A percentile compares a stretch with the other conserved stretches of the same genome.
Conservation (phyloP, 78 protist genomes). For the Dictyostelium intermedium region DNA sequence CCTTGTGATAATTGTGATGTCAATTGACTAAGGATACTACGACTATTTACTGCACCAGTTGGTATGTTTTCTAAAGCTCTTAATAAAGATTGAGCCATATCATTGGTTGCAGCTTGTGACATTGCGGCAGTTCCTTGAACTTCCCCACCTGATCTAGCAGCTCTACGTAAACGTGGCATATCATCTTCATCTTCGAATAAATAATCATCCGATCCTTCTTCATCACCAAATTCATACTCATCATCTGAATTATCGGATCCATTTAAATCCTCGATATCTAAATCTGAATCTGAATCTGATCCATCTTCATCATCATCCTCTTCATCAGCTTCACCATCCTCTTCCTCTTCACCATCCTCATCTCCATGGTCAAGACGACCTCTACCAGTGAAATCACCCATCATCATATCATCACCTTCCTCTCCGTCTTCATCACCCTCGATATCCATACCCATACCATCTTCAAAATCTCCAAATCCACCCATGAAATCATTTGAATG, state of each 20-base stretch:
- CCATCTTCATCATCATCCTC: neutral
- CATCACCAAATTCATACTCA: slow-evolving; percentile 7
- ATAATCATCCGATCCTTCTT: neutral
- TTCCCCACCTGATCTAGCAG: too few relatives aligned
- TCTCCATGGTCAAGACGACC: neutral
- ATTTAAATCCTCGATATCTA: neutral
- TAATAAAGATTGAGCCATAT: neutral
- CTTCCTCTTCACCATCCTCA: neutral
- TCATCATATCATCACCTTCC: neutral
- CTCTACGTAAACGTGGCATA: slow-evolving; percentile 7
- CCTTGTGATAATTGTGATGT: neutral
- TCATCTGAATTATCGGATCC: neutral
- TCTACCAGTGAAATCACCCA: neutral
- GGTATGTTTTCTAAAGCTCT: neutral
- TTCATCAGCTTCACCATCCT: neutral
- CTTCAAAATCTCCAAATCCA: neutral
- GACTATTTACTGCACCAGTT: neutral
- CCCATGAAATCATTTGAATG: neutral
- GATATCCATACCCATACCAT: slow-evolving; percentile 45
- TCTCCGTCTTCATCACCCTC: slow-evolving; percentile 1
- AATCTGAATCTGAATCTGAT: neutral
- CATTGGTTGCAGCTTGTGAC: neutral
- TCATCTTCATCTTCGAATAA: slow-evolving; percentile 5
- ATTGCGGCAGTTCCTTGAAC: neutral
- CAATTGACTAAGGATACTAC: neutral